Evolutionary conservation across 208 protist genomes (phyloP).

Genomic region (Leishmania braziliensis): DNA sequence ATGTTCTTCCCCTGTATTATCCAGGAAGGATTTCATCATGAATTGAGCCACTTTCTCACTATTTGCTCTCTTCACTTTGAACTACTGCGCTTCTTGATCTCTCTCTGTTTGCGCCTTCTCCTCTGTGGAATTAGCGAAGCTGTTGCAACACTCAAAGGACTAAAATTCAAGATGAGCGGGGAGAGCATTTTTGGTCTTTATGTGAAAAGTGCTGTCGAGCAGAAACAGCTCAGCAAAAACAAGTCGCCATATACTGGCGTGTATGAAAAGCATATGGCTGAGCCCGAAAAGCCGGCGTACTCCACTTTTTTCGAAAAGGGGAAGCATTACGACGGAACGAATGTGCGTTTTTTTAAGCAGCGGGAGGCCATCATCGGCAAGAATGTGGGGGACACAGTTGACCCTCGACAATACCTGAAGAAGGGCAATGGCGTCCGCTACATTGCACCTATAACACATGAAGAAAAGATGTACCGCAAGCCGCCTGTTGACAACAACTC

Average conservation of each 20-base stretch:
- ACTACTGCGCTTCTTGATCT: not conserved
- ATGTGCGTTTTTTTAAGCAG: constrained; percentile 82
- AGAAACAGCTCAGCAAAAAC: constrained; percentile 19
- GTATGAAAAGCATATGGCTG: constrained; percentile 69
- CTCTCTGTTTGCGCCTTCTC: constrained; percentile 4
- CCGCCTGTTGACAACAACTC: constrained; percentile 38
- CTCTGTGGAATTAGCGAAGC: not conserved
- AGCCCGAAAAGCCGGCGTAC: constrained; percentile 73
- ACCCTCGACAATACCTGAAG: constrained; percentile 78
- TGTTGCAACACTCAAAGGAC: not conserved
- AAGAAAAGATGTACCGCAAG: constrained; percentile 79
- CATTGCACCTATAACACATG: constrained; percentile 55
- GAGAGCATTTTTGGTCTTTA: constrained; percentile 68
- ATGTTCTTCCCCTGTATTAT: not conserved
- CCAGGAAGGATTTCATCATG: not conserved
- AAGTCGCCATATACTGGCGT: constrained; percentile 57
- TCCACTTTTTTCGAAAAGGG: constrained; percentile 85
- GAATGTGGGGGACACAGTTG: constrained; percentile 65
- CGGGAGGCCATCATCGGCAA: constrained; percentile 79
- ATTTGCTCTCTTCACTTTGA: not conserved
- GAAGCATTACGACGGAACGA: constrained; percentile 85
- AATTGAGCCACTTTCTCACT: not conserved
- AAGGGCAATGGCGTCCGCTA: constrained; percentile 65
- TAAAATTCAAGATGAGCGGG: constrained; percentile 48
- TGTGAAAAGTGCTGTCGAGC: constrained; percentile 19